phyloP scores from a whole-genome alignment of 1,284 basidiomycete genomes.

The Pterulicium gracile region DNA sequence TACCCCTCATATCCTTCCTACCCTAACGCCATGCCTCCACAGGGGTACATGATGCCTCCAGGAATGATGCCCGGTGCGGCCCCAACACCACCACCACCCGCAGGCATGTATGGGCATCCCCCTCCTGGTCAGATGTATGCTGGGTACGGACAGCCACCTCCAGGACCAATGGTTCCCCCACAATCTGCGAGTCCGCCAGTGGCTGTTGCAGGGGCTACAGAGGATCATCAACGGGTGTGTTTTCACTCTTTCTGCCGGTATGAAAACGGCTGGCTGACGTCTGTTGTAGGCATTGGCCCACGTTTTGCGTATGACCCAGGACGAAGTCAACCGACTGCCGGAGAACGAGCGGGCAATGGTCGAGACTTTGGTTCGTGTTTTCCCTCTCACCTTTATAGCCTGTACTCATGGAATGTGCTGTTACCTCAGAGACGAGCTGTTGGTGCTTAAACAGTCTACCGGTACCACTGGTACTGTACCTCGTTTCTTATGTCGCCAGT shows the following conservation, averaged over 20 bases:
- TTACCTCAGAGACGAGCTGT: too few relatives aligned
- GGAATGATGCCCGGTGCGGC: background rate
- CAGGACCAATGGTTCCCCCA: too few relatives aligned
- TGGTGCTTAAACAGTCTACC: too few relatives aligned
- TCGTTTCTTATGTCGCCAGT: too few relatives aligned
- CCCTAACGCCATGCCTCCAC: slow-evolving; percentile 17
- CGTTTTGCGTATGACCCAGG: slow-evolving; percentile 76
- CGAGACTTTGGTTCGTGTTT: slow-evolving; percentile 60
- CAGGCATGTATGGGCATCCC: background rate
- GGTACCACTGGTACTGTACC: too few relatives aligned
- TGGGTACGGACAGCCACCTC: slow-evolving; percentile 12
- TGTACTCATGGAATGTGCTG: too few relatives aligned
- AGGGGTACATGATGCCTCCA: too few relatives aligned
- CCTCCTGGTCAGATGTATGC: background rate
- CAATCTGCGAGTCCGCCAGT: too few relatives aligned
- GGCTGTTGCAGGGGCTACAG: slow-evolving; percentile 11
- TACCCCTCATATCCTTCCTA: slow-evolving; percentile 22
- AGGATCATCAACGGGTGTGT: slow-evolving; percentile 7
- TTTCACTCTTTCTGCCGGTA: background rate
- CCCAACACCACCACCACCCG: background rate
- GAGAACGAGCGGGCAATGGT: slow-evolving; percentile 81
- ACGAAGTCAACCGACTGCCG: slow-evolving; percentile 81
- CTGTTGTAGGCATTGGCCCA: slow-evolving; percentile 62
- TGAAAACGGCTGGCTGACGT: slow-evolving; percentile 5
- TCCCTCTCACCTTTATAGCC: too few relatives aligned